Evolutionary conservation across 139 green algal species (phyloP).

Genomic region (Tetradesmus lagerheimii): DNA sequence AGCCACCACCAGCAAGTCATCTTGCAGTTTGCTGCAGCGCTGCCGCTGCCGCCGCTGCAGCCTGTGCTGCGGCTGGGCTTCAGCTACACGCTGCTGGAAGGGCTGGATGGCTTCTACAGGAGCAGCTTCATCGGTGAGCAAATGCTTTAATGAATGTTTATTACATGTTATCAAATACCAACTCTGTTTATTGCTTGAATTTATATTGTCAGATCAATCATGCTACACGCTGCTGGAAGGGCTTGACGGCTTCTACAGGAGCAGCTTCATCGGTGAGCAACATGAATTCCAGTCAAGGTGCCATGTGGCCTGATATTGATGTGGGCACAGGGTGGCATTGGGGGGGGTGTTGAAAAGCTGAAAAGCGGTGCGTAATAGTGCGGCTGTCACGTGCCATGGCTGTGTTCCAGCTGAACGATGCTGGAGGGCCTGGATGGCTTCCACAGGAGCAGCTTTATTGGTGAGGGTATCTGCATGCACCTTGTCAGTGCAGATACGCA

Average conservation of each 20-base stretch:
- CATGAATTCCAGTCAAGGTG: no score
- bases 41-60: slow-evolving; percentile 16
- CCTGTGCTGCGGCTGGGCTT: slow-evolving; percentile 65
- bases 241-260: slow-evolving; percentile 79
- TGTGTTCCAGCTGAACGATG: slow-evolving; percentile 76
- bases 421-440: slow-evolving; percentile 69
- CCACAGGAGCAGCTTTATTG: slow-evolving; percentile 66
- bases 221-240: slow-evolving; percentile 69
- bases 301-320: no score
- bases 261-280: slow-evolving; percentile 7
- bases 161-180: no score
- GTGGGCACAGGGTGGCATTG: no score
- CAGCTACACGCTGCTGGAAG: slow-evolving; percentile 67
- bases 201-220: no score
- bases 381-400: slow-evolving; percentile 45
- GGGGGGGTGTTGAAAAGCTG: no score
- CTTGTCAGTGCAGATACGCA: no score
- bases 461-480: no score
- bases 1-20: slow-evolving; percentile 27
- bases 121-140: slow-evolving; percentile 59
- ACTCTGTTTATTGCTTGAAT: no score
- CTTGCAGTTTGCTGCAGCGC: slow-evolving; percentile 39
- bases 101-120: slow-evolving; percentile 77
- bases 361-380: no score
- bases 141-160: no score